These are phyloP conservation scores for Penicillium sp. DNA, from an alignment of 2,329 filamentous ascomycete genomes.

Conservation along the genomic window DNA sequence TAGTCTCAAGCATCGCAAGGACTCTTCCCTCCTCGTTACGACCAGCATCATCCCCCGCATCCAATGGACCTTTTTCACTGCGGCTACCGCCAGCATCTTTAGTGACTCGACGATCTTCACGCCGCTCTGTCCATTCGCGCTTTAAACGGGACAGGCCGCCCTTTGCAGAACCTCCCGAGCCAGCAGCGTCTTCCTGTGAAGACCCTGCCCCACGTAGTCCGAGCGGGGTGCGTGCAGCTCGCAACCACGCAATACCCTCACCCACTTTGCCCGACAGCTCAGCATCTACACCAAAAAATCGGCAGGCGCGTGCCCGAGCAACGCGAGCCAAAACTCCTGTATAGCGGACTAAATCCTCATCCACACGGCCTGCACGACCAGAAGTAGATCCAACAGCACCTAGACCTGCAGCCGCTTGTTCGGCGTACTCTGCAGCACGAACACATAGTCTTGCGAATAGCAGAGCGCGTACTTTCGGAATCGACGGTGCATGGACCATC, in stretches of 20 bases:
- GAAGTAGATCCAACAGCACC: constrained; percentile 36
- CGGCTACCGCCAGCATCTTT: constrained; percentile 52
- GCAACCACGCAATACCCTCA: constrained; percentile 81
- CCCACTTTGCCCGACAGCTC: constrained; percentile 80
- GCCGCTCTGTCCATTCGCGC: constrained; percentile 72
- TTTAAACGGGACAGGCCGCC: constrained; percentile 57
- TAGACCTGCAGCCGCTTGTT: constrained; percentile 62
- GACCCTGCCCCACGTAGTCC: constrained; percentile 55
- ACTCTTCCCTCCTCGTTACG: constrained; percentile 80
- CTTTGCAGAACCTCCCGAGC: constrained; percentile 9
- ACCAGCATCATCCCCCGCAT: constrained; percentile 72
- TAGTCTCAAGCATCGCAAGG: constrained; percentile 79
- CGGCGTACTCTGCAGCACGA: constrained; percentile 82
- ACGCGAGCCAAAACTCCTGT: constrained; percentile 72
- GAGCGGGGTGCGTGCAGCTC: constrained; percentile 72
- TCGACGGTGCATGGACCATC: constrained; percentile 90
- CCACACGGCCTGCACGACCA: constrained; percentile 45
- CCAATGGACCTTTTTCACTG: constrained; percentile 33
- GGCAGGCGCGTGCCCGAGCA: constrained; percentile 78
- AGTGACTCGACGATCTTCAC: constrained; percentile 76
- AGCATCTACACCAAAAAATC: constrained; percentile 87
- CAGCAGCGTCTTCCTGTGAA: constrained; percentile 2
- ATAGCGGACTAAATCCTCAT: constrained; percentile 69
- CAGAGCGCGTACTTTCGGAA: constrained; percentile 84
- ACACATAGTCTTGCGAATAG: constrained; percentile 86